phyloP scores from a whole-genome alignment of 2,329 filamentous ascomycete species.

The Penicillium digitatum region DNA sequence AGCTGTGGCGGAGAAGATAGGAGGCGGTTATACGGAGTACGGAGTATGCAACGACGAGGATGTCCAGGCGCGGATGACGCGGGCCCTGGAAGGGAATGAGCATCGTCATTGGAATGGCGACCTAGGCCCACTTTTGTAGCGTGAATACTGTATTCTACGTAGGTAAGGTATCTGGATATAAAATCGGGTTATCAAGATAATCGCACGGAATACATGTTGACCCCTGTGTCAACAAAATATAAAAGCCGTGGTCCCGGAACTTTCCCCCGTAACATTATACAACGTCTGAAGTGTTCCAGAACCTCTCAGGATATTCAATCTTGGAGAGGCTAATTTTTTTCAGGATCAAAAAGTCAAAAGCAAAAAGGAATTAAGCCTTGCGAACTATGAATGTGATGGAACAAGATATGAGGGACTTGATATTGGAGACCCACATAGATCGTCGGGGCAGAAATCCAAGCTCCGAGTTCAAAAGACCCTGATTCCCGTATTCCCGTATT shows the following conservation, averaged over 20 bases:
- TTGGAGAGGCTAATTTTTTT: neutral
- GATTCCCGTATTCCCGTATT: conserved; percentile 8
- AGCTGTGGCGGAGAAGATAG: neutral
- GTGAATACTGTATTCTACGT: conserved; percentile 15
- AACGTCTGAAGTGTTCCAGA: neutral
- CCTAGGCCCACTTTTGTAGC: conserved; percentile 21
- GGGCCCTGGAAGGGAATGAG: conserved; percentile 21
- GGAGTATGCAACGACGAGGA: neutral
- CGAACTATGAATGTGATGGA: conserved; percentile 1
- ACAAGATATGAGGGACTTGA: conserved; percentile 2
- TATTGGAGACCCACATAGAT: conserved; percentile 7
- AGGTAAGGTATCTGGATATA: neutral
- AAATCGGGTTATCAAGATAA: conserved; percentile 5
- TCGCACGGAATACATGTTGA: conserved; percentile 11
- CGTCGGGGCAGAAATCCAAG: conserved; percentile 5
- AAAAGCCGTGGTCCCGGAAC: neutral
- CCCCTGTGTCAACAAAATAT: no score
- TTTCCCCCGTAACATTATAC: neutral
- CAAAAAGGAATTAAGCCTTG: neutral
- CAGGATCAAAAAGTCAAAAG: no score
- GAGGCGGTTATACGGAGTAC: neutral
- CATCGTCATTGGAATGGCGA: conserved; percentile 24
- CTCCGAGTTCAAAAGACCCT: conserved; percentile 1
- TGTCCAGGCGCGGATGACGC: conserved; percentile 20
- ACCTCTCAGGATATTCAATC: neutral